These are phyloP conservation scores for Colletotrichum sp. DNA, from an alignment of 2,329 filamentous ascomycete species.

Conservation along the genomic window DNA sequence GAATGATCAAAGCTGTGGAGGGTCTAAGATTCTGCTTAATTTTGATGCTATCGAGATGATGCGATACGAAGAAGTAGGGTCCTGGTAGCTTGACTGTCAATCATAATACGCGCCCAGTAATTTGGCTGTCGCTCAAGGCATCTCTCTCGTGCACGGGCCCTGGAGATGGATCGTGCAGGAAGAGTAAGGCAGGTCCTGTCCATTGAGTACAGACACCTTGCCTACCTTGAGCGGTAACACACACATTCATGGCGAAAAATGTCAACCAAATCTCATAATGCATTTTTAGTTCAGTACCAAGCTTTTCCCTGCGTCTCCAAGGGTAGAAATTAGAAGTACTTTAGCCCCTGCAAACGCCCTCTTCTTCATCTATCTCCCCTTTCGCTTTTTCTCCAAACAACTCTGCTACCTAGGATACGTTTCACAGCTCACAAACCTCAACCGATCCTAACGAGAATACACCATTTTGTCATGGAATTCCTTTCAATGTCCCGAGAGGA, in stretches of 20 bases:
- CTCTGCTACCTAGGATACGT: not conserved
- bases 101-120: not conserved
- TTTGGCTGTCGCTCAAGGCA: not conserved
- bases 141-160: not conserved
- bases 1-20: rapidly evolving
- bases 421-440: rapidly evolving
- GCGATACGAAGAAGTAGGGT: not conserved
- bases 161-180: not conserved
- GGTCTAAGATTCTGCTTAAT: not conserved
- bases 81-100: not conserved
- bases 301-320: not conserved
- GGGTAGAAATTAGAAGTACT: rapidly evolving
- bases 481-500: not conserved
- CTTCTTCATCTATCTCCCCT: not conserved
- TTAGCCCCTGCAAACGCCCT: not conserved
- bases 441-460: rapidly evolving
- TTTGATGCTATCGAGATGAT: not conserved
- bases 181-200: no score
- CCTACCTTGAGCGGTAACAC: not conserved
- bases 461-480: rapidly evolving
- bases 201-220: not conserved
- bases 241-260: not conserved
- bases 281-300: rapidly evolving
- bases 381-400: not conserved
- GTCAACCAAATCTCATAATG: not conserved